Evolutionary conservation across 2,329 filamentous ascomycete species (phyloP).

Genomic region (Colletotrichum liaoningense): DNA sequence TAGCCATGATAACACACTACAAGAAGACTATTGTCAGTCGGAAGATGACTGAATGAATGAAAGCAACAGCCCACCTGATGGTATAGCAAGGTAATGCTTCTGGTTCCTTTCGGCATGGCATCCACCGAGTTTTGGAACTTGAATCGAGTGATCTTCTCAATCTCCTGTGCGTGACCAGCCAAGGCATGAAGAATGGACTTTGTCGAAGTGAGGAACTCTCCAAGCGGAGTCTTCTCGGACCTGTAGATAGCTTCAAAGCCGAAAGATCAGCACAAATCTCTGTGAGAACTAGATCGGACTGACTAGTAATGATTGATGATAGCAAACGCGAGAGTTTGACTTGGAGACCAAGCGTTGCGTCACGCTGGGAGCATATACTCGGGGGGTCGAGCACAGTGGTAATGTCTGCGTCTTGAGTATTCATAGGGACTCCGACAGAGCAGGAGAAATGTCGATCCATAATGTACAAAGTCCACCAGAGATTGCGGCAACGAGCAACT

Average conservation of each 20-base stretch:
- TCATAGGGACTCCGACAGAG: conserved; percentile 51
- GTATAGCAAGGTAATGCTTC: conserved; percentile 51
- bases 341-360: conserved; percentile 47
- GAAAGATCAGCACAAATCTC: fast-evolving
- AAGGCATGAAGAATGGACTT: conserved; percentile 49
- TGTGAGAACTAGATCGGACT: conserved; percentile 5
- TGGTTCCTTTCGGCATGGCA: conserved; percentile 49
- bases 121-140: conserved; percentile 46
- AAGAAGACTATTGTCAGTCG: background rate
- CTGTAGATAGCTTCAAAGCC: conserved; percentile 47
- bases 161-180: conserved; percentile 50
- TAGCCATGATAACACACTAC: conserved; percentile 53
- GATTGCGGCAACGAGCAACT: conserved; percentile 46
- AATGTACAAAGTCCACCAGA: conserved; percentile 56
- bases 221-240: conserved; percentile 44
- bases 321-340: conserved; percentile 49
- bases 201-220: conserved; percentile 49
- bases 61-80: conserved; percentile 45
- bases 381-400: conserved; percentile 42
- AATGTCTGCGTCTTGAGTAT: conserved; percentile 51
- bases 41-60: background rate
- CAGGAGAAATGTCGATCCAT: conserved; percentile 53
- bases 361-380: conserved; percentile 40
- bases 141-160: conserved; percentile 47
- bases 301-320: conserved; percentile 49